Percentiles rank a stretch among this genome's conserved stretches.
phyloP scores from a whole-genome alignment of 1,284 basidiomycete genomes.

The Meripilus lineatus region DNA sequence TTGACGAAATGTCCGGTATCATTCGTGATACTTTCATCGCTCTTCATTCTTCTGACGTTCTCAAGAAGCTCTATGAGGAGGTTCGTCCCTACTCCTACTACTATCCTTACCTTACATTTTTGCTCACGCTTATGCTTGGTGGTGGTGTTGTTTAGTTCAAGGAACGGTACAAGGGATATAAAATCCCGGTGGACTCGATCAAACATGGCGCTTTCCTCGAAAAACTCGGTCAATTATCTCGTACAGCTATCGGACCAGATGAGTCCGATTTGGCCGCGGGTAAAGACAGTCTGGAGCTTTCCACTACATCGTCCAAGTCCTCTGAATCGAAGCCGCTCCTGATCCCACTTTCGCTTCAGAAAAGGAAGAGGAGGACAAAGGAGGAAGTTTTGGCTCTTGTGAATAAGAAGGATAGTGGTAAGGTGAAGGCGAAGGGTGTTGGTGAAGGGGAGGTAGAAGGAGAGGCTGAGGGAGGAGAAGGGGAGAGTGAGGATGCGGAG shows the following conservation, averaged over 20 bases:
- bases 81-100: constrained; percentile 37
- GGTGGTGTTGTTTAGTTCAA: constrained; percentile 51
- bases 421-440: too few relatives aligned
- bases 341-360: constrained; percentile 9
- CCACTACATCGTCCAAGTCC: constrained; percentile 10
- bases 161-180: constrained; percentile 73
- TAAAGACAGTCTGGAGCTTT: neutral
- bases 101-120: constrained; percentile 1
- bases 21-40: constrained; percentile 95
- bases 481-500: constrained; percentile 20
- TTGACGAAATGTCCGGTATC: constrained; percentile 86
- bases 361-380: constrained; percentile 15
- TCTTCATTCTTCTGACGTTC: constrained; percentile 84
- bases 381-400: too few relatives aligned
- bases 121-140: neutral
- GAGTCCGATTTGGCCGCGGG: neutral
- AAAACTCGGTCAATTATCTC: too few relatives aligned
- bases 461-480: constrained; percentile 19
- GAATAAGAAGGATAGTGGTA: too few relatives aligned
- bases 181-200: constrained; percentile 62
- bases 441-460: constrained; percentile 14
- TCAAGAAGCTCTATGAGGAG: constrained; percentile 57
- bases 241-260: too few relatives aligned
- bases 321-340: constrained; percentile 9
- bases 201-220: constrained; percentile 32